Conservation (phyloP, 2,329 filamentous ascomycete genomes). For the Fusarium luffae region DNA sequence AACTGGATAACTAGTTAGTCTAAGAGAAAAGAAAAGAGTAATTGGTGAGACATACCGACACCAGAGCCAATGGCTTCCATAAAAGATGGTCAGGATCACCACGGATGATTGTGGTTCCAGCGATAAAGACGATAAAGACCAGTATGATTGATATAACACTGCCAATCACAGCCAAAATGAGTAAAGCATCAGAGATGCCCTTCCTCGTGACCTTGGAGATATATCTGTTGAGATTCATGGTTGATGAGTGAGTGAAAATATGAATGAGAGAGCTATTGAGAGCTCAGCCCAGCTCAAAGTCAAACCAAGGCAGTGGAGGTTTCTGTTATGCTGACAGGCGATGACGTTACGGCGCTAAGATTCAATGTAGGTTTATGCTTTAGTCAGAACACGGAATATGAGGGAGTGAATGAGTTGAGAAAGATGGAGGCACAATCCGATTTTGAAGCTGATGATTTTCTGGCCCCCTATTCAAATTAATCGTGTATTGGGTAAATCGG, state of each 20-base stretch:
- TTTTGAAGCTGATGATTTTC: slow-evolving; percentile 9
- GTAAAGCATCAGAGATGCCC: slow-evolving; percentile 29
- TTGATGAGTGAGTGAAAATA: background rate
- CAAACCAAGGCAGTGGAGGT: background rate
- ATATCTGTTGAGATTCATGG: slow-evolving; percentile 27
- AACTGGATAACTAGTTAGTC: slow-evolving; percentile 24
- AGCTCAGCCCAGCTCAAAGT: slow-evolving; percentile 9
- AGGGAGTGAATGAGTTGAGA: too few relatives aligned
- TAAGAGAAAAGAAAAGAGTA: background rate
- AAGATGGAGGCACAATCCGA: background rate
- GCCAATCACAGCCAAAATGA: slow-evolving; percentile 35
- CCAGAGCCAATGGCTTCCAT: slow-evolving; percentile 40
- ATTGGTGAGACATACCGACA: slow-evolving; percentile 38
- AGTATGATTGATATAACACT: slow-evolving; percentile 38
- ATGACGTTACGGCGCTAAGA: slow-evolving; percentile 16
- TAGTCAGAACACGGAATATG: too few relatives aligned
- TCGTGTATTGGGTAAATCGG: slow-evolving; percentile 12
- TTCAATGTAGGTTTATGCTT: too few relatives aligned
- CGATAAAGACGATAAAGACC: slow-evolving; percentile 34
- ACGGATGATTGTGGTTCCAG: slow-evolving; percentile 39
- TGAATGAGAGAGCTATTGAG: slow-evolving; percentile 12
- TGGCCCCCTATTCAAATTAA: slow-evolving; percentile 28
- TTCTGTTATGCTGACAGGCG: slow-evolving; percentile 9
- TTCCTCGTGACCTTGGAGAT: slow-evolving; percentile 33
- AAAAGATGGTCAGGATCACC: slow-evolving; percentile 31